phyloP scores from a whole-genome alignment of 139 green algal genomes.

The Asterochloris erici region DNA sequence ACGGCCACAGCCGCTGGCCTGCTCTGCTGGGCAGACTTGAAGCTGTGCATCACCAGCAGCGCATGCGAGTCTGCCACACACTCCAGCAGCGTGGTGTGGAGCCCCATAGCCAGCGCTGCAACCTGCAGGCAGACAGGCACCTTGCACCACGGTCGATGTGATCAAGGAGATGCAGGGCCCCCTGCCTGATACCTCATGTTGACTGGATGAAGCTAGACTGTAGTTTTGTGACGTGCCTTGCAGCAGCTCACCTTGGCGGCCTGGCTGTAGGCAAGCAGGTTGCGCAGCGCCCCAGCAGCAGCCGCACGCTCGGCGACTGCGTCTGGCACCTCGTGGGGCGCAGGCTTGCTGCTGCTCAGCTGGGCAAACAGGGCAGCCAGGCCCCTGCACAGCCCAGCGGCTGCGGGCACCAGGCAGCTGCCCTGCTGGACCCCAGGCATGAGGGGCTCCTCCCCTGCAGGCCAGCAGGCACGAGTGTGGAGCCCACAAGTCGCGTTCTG shows the following conservation, averaged over 20 bases:
- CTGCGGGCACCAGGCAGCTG: constrained; percentile 8
- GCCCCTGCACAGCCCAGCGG: constrained; percentile 26
- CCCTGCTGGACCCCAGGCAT: too few species aligned
- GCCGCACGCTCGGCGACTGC: not conserved
- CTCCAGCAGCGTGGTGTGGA: constrained; percentile 38
- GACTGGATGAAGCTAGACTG: not conserved
- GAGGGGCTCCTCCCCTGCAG: too few species aligned
- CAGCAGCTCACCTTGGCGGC: constrained; percentile 30
- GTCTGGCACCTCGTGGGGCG: not conserved
- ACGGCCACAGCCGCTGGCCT: not conserved
- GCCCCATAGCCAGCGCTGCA: constrained; percentile 22
- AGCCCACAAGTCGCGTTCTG: too few species aligned
- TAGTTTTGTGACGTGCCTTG: not conserved
- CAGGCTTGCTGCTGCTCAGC: constrained; percentile 2
- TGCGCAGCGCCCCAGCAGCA: constrained; percentile 32
- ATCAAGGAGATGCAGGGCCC: not conserved
- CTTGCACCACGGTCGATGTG: not conserved
- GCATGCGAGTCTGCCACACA: constrained; percentile 11
- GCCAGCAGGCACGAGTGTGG: too few species aligned
- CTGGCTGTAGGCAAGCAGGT: constrained; percentile 39
- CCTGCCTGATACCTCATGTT: not conserved
- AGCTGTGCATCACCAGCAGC: constrained; percentile 2
- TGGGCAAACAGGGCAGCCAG: constrained; percentile 24
- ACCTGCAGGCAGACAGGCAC: not conserved
- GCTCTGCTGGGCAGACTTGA: not conserved